Conservation (phyloP, 768 basidiomycete genomes). For the Leccinum uliginosum region DNA sequence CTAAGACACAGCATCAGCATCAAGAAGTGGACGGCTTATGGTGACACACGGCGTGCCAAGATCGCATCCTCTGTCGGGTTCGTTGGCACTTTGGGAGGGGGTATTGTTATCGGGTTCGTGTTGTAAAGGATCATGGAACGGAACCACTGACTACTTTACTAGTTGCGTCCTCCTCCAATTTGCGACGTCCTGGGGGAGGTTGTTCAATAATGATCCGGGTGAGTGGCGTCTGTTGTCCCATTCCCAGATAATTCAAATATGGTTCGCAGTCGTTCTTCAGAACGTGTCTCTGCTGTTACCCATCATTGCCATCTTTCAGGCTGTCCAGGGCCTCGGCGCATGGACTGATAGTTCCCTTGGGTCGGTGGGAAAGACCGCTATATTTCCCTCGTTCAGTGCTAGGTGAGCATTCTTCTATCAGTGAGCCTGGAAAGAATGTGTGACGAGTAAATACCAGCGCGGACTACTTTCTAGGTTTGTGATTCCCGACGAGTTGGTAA, state of each 20-base stretch:
- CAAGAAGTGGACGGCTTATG: constrained; percentile 20
- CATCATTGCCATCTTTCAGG: constrained; percentile 26
- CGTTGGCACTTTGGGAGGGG: constrained; percentile 11
- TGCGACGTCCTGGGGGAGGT: constrained; percentile 46
- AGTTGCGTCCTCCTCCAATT: constrained; percentile 43
- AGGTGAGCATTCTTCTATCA: constrained; percentile 8
- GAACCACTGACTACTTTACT: neutral
- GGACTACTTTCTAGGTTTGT: constrained; percentile 31
- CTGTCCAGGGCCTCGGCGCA: constrained; percentile 18
- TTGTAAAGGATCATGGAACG: neutral
- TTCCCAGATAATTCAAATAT: neutral
- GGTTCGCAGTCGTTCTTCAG: constrained; percentile 35
- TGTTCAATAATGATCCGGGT: constrained; percentile 57
- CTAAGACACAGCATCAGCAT: constrained; percentile 12
- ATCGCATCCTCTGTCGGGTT: constrained; percentile 17
- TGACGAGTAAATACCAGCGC: constrained; percentile 8
- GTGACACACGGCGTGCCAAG: constrained; percentile 15
- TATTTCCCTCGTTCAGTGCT: constrained; percentile 22
- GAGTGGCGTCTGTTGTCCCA: constrained; percentile 4
- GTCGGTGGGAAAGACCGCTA: constrained; percentile 16
- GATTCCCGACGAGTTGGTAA: neutral
- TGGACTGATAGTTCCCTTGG: constrained; percentile 18
- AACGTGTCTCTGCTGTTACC: constrained; percentile 53
- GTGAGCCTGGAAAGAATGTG: neutral
- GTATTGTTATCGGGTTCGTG: constrained; percentile 10